A percentile compares a stretch with the other conserved stretches of the same genome.
These are phyloP conservation scores for Pichia sorboxylosa DNA, from an alignment of 1,139 yeast genomes.

Conservation along the genomic window DNA sequence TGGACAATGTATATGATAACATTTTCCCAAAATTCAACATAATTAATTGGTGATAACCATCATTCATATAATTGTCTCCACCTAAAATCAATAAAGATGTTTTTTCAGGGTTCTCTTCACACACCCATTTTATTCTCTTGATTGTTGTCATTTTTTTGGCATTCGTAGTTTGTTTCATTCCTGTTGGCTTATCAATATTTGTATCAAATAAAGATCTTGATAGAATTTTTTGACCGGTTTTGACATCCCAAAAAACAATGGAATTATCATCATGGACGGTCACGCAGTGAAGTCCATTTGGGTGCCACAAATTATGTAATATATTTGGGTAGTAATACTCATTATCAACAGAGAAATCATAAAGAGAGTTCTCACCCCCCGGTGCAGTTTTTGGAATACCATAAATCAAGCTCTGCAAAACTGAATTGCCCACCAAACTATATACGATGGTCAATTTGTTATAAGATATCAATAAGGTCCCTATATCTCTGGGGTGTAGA, in stretches of 20 bases:
- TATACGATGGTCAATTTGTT: conserved; percentile 58
- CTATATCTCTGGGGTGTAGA: conserved; percentile 86
- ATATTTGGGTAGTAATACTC: conserved; percentile 36
- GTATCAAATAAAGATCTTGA: conserved; percentile 65
- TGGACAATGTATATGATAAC: conserved; percentile 66
- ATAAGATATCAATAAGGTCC: conserved; percentile 65
- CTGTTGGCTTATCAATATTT: conserved; percentile 44
- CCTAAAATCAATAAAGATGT: conserved; percentile 68
- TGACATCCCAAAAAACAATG: conserved; percentile 85
- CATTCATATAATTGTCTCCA: conserved; percentile 37
- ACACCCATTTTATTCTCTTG: conserved; percentile 50
- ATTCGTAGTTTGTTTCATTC: conserved; percentile 13
- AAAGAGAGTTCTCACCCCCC: conserved; percentile 47
- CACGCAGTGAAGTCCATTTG: conserved; percentile 78
- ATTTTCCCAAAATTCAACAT: conserved; percentile 73
- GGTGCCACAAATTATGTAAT: conserved; percentile 69
- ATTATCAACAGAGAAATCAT: conserved; percentile 15
- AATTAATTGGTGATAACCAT: conserved; percentile 44
- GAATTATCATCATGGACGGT: conserved; percentile 76
- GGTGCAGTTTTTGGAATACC: conserved; percentile 50
- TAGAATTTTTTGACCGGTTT: conserved; percentile 58
- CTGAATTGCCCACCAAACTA: conserved; percentile 49
- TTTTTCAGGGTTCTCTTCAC: conserved; percentile 69
- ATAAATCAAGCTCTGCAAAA: conserved; percentile 47
- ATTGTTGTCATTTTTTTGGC: conserved; percentile 29